These are phyloP conservation scores for Verbena officinalis DNA, from an alignment of 257 asterid species.

Conservation along the genomic window DNA sequence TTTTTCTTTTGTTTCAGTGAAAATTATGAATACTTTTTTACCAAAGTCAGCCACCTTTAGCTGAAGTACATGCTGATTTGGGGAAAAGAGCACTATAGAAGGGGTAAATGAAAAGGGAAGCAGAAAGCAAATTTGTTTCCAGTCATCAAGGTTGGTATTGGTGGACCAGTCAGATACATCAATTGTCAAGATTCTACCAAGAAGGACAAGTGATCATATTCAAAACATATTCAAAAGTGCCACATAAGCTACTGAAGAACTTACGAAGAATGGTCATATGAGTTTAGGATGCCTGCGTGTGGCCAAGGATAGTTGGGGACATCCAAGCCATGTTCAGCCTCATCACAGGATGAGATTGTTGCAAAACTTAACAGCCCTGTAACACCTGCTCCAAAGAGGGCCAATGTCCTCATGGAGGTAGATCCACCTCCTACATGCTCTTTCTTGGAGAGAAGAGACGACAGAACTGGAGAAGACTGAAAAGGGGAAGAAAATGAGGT, in stretches of 20 bases:
- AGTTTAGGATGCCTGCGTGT: slow-evolving; percentile 69
- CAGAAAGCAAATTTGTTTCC: too few species aligned
- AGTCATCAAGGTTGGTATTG: too few species aligned
- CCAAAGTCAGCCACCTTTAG: too few species aligned
- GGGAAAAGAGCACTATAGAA: too few species aligned
- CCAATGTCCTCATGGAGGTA: slow-evolving; percentile 45
- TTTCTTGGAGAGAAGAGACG: slow-evolving; percentile 42
- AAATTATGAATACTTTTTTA: too few species aligned
- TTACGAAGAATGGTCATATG: slow-evolving; percentile 84
- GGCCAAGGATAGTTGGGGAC: slow-evolving; percentile 74
- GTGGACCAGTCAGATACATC: too few species aligned
- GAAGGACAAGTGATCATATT: too few species aligned
- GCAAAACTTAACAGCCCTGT: slow-evolving; percentile 71
- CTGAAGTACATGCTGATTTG: too few species aligned
- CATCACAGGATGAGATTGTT: slow-evolving; percentile 72
- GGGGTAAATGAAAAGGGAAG: too few species aligned
- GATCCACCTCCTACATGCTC: slow-evolving; percentile 48
- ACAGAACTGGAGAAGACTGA: slow-evolving; percentile 46
- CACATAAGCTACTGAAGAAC: slow-evolving; percentile 32
- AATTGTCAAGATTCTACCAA: too few species aligned
- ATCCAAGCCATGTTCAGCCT: slow-evolving; percentile 84
- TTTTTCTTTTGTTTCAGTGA: too few species aligned
- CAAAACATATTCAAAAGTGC: too few species aligned
- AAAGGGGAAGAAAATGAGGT: slow-evolving; percentile 12
- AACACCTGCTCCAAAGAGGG: slow-evolving; percentile 57